Base-by-base conservation (phyloP, 306 rosid species). In the Cicer bijugum region DNA sequence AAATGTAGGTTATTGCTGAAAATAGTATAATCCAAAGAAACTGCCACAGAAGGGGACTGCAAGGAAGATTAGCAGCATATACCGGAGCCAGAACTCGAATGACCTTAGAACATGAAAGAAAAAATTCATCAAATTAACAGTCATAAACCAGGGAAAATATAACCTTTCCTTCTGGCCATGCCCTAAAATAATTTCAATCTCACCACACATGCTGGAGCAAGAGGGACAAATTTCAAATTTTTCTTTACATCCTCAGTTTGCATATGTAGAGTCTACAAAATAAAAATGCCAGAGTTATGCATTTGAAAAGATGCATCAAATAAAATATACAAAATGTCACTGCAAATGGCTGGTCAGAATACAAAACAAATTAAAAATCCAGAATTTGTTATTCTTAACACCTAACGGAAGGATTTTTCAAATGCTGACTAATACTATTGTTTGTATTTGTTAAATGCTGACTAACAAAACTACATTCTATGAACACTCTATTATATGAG, bases 191-290 rank as follows among this genome's bases (percentile, higher is more conserved):
- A 75, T 62, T 67, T 58, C 50, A 37, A 37, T 71, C 89, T 86
- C 84, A 93, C 98, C 92, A 93, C 98, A 71, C 98, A 91, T 1
- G 98, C 97, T 48, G 97, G 98, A 70, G 98, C 97, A 77, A 93
- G 80, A 15, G 98, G 98, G 77, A 91, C 84, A 79, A 93, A 93
- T 5, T 90, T 91, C 69, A 93, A 85, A 50, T 84, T 86, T 72
- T 87, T 91, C 91, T 89, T 89, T 43, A 73, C 75, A 81, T 62
- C 82, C 68, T 88, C 96, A 8, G 82, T 46, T 82, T 84, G 86
- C 77, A 83, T 77, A 70, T 93, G 82, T 71, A 91, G 86, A 68
- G 93, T 87, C 98, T 93, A 81, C 38, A 72, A 67, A 71, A 70
- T 39, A 48, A 75, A 78, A 74, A 69, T 50, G 55, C 53, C 16